Evolutionary conservation across 2,329 filamentous ascomycete species (phyloP), one percentile per base, ranked within the genome.

Genomic region (Hymenoscyphus scutula): DNA sequence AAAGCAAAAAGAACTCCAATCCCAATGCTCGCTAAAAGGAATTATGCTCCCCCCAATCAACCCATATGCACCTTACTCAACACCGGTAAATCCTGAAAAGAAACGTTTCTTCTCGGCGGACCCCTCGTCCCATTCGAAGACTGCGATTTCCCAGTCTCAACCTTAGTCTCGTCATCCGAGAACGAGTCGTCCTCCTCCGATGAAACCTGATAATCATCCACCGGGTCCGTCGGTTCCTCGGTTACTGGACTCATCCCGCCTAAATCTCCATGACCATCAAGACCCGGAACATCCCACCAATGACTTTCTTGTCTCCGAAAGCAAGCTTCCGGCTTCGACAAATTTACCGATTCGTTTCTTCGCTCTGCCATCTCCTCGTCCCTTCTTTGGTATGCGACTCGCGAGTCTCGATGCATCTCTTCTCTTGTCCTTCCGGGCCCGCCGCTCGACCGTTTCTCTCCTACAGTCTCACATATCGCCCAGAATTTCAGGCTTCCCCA

Each of bases 351-450:
- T n/a, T 63, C 66, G 19, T 10, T 64, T 37, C 53, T 76, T 70
- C 64, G 77, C 45, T 71, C 75, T 4, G 73, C 75, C 30, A 77
- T 69, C 69, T 85, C 84, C 63, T 77, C 76, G 6, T 82, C 78
- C 34, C 83, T 74, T 53, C 84, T 75, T 62, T 74, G 71, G 62
- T 81, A 77, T 10, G 83, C 82, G 19, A 77, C 74, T 62, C 77
- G 74, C 2, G 80, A 79, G 62, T 85, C 82, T 53, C 81, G 74
- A 11, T 78, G 75, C 78, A 83, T 79, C 68, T 85, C 82, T 64
- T 84, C 82, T 57, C 80, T 74, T 7, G 80, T 82, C 48, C 80
- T 77, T 13, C 82, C 82, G 0, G 71, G 72, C 69, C 76, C 69
- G 65, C 29, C 41, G 34, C 5, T 75, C 62, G 77, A 75, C 2